phyloP scores from a whole-genome alignment of 2,329 filamentous ascomycete genomes.

The Talaromyces funiculosus region DNA sequence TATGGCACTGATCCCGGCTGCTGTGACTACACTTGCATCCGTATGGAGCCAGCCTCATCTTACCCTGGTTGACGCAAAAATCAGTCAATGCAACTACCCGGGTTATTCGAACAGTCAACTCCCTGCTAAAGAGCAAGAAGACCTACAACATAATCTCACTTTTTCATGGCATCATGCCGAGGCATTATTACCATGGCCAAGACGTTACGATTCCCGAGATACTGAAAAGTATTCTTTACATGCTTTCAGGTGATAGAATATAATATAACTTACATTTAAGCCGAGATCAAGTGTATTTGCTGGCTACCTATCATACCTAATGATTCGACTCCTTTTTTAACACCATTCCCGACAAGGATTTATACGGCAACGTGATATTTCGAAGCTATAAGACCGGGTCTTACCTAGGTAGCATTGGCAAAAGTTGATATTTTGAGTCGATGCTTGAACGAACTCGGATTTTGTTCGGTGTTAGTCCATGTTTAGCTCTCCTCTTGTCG shows the following conservation, averaged over 20 bases:
- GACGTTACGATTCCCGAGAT: not conserved
- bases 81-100: not conserved
- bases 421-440: not conserved
- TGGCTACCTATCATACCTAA: not conserved
- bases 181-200: not conserved
- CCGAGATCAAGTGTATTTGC: too few species aligned
- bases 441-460: not conserved
- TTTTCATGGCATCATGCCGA: not conserved
- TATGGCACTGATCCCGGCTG: too few species aligned
- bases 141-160: not conserved
- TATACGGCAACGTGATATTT: not conserved
- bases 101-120: not conserved
- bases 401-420: not conserved
- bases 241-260: not conserved
- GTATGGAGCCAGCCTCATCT: not conserved
- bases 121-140: not conserved
- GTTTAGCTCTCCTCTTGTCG: not conserved
- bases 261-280: not conserved
- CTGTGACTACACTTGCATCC: not conserved
- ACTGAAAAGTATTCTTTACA: not conserved
- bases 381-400: not conserved
- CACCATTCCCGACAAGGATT: not conserved
- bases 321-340: not conserved
- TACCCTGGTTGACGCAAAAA: not conserved
- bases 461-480: not conserved